Conservation (phyloP, 345 rosid species). For the rapeseed (Brassica napus) region DNA sequence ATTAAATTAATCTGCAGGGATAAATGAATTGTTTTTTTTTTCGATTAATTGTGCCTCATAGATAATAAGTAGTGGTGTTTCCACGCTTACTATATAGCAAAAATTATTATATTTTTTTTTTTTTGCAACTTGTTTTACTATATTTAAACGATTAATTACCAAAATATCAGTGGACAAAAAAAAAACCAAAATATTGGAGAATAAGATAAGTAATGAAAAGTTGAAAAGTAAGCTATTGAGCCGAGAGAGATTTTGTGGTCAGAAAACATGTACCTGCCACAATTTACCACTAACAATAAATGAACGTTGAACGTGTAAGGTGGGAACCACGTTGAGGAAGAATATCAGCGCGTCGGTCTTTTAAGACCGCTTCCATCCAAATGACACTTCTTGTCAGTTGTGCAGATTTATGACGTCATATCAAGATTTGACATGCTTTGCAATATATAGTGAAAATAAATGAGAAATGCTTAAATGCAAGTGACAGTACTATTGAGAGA, state of each 20-base stretch:
- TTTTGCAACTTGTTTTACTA: background rate
- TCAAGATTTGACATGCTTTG: no score
- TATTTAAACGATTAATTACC: background rate
- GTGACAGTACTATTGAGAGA: no score
- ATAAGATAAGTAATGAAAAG: background rate
- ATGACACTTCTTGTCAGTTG: slow-evolving; percentile 32
- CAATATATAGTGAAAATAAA: no score
- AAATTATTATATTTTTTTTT: background rate
- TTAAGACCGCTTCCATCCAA: slow-evolving; percentile 30
- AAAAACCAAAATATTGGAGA: background rate
- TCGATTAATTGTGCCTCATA: slow-evolving; percentile 16
- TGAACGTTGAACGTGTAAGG: background rate
- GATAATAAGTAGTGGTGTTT: background rate
- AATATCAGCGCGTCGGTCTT: slow-evolving; percentile 34
- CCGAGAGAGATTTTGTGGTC: background rate
- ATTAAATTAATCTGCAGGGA: slow-evolving; percentile 18
- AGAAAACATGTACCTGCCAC: background rate
- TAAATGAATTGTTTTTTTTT: slow-evolving; percentile 27
- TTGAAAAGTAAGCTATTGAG: background rate
- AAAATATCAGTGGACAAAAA: background rate
- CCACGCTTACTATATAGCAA: background rate
- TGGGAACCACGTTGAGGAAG: slow-evolving; percentile 20
- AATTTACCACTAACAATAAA: background rate
- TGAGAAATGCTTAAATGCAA: no score
- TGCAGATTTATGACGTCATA: background rate